Conservation (phyloP, 2,329 filamentous ascomycete species). For the Nemania sp. region DNA sequence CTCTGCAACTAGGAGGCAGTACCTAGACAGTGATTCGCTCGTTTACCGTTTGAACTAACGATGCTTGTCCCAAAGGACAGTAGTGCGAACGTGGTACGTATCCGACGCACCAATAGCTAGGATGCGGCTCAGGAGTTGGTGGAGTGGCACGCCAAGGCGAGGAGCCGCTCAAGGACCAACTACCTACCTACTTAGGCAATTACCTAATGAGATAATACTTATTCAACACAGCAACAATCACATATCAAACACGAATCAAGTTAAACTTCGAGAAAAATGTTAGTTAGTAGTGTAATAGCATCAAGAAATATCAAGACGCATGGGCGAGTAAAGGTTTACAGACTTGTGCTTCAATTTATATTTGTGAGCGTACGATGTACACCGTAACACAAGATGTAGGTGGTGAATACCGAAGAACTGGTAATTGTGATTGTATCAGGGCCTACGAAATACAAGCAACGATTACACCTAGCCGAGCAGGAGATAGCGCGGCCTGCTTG, state of each 20-base stretch:
- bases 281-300: not conserved
- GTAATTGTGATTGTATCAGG: no score
- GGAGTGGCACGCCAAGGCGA: not conserved
- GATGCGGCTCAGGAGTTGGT: not conserved
- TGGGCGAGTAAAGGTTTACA: not conserved
- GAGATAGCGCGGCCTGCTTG: not conserved
- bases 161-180: not conserved
- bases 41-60: no score
- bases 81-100: no score
- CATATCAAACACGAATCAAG: not conserved
- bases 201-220: not conserved
- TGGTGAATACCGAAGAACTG: no score
- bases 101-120: no score
- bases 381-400: no score
- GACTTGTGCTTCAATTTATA: not conserved
- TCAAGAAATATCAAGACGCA: not conserved
- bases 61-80: no score
- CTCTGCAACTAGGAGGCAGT: no score
- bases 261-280: not conserved
- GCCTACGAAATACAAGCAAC: no score
- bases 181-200: not conserved
- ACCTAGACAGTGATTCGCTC: not conserved
- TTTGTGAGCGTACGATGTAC: not conserved
- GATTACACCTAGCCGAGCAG: no score
- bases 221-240: not conserved